These are phyloP conservation scores for Ceratocystis alfenasii DNA, from an alignment of 2,329 filamentous ascomycete genomes.

Conservation along the genomic window DNA sequence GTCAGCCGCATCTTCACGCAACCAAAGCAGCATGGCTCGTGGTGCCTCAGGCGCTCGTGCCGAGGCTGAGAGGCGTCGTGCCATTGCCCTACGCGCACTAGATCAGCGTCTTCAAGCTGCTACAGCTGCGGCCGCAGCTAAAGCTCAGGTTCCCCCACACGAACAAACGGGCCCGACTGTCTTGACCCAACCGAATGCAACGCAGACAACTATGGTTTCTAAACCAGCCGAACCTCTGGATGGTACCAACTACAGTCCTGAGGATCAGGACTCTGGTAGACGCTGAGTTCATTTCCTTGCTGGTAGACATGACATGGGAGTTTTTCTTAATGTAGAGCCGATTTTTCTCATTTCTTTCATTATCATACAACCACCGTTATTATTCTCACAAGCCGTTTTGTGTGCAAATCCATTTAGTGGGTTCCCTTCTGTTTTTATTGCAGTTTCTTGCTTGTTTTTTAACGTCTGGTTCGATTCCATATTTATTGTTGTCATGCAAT, in stretches of 20 bases:
- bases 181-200: slow-evolving; percentile 44
- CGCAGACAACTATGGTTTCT: slow-evolving; percentile 47
- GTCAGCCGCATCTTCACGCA: slow-evolving; percentile 57
- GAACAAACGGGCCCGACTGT: slow-evolving; percentile 43
- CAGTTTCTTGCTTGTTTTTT: background rate
- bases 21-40: slow-evolving; percentile 45
- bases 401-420: background rate
- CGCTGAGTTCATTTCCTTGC: background rate
- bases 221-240: slow-evolving; percentile 47
- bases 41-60: slow-evolving; percentile 61
- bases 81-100: slow-evolving; percentile 77
- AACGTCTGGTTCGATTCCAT: background rate
- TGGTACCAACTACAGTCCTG: slow-evolving; percentile 56
- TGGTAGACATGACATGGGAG: background rate
- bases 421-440: background rate
- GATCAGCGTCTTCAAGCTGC: slow-evolving; percentile 88
- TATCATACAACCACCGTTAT: background rate
- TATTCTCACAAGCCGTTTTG: background rate
- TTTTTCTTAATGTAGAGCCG: background rate
- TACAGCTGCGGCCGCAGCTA: slow-evolving; percentile 38
- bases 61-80: slow-evolving; percentile 80
- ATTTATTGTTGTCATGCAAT: too few species aligned
- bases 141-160: slow-evolving; percentile 27
- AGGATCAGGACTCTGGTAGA: slow-evolving; percentile 38
- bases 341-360: background rate